phyloP scores from a whole-genome alignment of 2,329 filamentous ascomycete genomes.

The Elsinoe ampelina region DNA sequence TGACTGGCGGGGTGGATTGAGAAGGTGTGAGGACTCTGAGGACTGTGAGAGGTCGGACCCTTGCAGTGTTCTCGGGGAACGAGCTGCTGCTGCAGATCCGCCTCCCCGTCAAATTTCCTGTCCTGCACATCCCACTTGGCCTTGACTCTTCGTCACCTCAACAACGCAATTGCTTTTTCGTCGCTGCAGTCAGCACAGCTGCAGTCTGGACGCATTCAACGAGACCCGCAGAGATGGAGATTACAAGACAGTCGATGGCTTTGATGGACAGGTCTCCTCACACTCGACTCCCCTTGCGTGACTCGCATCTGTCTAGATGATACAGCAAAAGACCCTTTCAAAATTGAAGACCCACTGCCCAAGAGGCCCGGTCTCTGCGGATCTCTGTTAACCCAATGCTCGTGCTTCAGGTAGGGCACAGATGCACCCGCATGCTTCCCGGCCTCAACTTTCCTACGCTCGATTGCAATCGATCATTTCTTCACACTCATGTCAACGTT shows the following conservation, averaged over 20 bases:
- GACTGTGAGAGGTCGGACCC: neutral
- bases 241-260: too few relatives aligned
- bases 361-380: neutral
- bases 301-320: slow-evolving; percentile 6
- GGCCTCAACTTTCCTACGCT: too few relatives aligned
- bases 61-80: neutral
- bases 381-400: neutral
- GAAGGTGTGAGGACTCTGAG: neutral
- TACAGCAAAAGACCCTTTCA: neutral
- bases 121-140: slow-evolving; percentile 8
- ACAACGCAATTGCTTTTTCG: neutral
- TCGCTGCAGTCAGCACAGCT: too few relatives aligned
- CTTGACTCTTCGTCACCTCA: slow-evolving; percentile 7
- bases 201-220: too few relatives aligned
- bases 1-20: neutral
- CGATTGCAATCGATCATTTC: too few relatives aligned
- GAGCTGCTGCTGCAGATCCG: neutral
- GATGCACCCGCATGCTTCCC: neutral
- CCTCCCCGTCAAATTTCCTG: neutral
- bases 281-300: neutral
- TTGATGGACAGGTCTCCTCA: neutral
- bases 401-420: slow-evolving; percentile 4
- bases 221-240: too few relatives aligned
- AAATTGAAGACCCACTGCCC: neutral
- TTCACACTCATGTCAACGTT: too few relatives aligned